Evolutionary conservation across 345 rosid species (phyloP).

Genomic region (Combretum micranthum): DNA sequence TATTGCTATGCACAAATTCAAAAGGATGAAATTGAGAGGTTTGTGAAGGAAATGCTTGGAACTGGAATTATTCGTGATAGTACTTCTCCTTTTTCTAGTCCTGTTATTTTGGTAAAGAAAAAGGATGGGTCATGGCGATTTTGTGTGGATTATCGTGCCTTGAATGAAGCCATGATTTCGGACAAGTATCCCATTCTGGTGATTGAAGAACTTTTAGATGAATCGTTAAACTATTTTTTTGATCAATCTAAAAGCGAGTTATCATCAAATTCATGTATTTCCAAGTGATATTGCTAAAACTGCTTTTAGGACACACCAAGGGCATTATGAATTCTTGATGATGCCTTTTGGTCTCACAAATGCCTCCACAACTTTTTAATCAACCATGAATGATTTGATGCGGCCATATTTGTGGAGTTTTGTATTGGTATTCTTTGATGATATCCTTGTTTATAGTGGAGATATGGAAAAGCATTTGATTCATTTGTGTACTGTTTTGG

Average conservation of each 20-base stretch:
- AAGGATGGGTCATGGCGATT: background rate
- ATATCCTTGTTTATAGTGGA: background rate
- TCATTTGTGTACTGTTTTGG: too few species aligned
- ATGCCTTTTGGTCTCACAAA: background rate
- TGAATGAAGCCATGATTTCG: background rate
- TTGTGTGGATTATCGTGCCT: background rate
- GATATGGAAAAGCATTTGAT: too few species aligned
- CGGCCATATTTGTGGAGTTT: background rate
- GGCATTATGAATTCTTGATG: conserved; percentile 1
- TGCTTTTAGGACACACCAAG: background rate
- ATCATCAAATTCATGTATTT: background rate
- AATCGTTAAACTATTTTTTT: background rate
- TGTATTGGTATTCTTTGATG: background rate
- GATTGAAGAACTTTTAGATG: conserved; percentile 1
- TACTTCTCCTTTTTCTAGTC: background rate
- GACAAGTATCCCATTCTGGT: background rate
- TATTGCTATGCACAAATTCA: background rate
- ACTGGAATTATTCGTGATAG: background rate
- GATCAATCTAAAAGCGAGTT: background rate
- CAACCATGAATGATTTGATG: background rate
- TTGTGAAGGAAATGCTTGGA: background rate
- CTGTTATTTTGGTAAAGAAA: background rate
- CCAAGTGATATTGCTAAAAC: background rate
- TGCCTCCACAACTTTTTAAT: background rate
- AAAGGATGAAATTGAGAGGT: background rate